Evolutionary conservation across 768 basidiomycete species (phyloP).

Genomic region (Podaxis sp.): DNA sequence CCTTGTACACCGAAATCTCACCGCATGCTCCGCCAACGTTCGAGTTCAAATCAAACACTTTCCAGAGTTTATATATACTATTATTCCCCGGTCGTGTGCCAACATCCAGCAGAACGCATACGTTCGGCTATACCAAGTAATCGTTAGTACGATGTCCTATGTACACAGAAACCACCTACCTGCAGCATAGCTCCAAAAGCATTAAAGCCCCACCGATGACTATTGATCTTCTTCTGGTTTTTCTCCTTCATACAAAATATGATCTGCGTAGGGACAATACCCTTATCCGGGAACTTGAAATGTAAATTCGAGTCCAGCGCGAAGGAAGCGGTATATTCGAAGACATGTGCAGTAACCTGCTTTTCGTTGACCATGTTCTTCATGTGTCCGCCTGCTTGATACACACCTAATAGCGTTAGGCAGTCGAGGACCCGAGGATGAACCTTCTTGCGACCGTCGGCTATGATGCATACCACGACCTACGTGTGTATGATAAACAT

Average conservation of each 20-base stretch:
- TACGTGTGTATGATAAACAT: slow-evolving; percentile 23
- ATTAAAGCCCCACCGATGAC: slow-evolving; percentile 97
- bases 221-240: slow-evolving; percentile 97
- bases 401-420: slow-evolving; percentile 89
- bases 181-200: slow-evolving; percentile 83
- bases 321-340: slow-evolving; percentile 86
- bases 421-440: slow-evolving; percentile 87
- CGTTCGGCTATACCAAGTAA: slow-evolving; percentile 63
- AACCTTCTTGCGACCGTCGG: slow-evolving; percentile 80
- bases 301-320: slow-evolving; percentile 76
- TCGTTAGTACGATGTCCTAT: not conserved
- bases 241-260: slow-evolving; percentile 90
- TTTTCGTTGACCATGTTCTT: slow-evolving; percentile 46
- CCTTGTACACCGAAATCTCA: slow-evolving; percentile 94
- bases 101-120: slow-evolving; percentile 91
- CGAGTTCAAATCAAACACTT: slow-evolving; percentile 87
- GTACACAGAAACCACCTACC: slow-evolving; percentile 34
- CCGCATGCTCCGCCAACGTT: slow-evolving; percentile 96
- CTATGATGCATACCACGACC: slow-evolving; percentile 92
- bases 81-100: slow-evolving; percentile 88
- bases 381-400: slow-evolving; percentile 64
- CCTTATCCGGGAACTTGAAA: slow-evolving; percentile 88
- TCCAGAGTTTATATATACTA: slow-evolving; percentile 94
- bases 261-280: slow-evolving; percentile 92
- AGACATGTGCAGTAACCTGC: slow-evolving; percentile 64